Base-by-base conservation (phyloP, 164 flowering plant species). In the grape (Vitis vinifera) region DNA sequence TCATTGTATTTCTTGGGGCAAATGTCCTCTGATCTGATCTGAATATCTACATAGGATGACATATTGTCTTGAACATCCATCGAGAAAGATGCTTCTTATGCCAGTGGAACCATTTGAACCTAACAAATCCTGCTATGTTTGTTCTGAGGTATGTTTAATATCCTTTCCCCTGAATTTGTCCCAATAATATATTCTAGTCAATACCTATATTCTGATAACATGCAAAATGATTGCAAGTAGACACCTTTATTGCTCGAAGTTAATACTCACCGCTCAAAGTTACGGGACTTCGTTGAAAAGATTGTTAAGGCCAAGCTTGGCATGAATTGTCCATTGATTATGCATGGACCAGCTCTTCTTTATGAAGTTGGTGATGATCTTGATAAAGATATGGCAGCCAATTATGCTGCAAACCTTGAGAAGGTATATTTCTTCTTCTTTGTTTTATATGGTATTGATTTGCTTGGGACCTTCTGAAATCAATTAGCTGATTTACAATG, bases 341-440 rank as follows among this genome's bases (percentile, higher is more conserved):
- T 92, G 95, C 88, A 83, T 75, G 99, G 97, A n/a, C 30, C 92
- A 55, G 75, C 80, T 61, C 89, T 96, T 70, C 87, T 96, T 23
- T 96, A 87, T 83, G 99, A 96, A 82, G 91, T 84, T 77, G 99
- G 99, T 65, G 99, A 96, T 75, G 99, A 88, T 77, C 93, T 93
- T 70, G 98, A 92, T 14, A 86, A 89, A 75, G 91, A 69, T 67
- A 76, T 79, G 87, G 91, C 80, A 5, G 89, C 90, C 58, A 90
- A 77, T 78, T 94, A 94, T 82, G 80, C 80, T 31, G 83, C 88
- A 37, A 94, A 90, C 71, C 91, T 89, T 75, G 97, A 92, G n/a
- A 94, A 92, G 93, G 97, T 92, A 68, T 67, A 10, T 48, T 53
- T 27, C 66, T 59, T 50, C 13, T 19, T 51, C 71, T 75, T 9